Evolutionary conservation across 2,329 filamentous ascomycete species (phyloP), one percentile per base, ranked within the genome.

Genomic region (Dryadomyces sulphureus): DNA sequence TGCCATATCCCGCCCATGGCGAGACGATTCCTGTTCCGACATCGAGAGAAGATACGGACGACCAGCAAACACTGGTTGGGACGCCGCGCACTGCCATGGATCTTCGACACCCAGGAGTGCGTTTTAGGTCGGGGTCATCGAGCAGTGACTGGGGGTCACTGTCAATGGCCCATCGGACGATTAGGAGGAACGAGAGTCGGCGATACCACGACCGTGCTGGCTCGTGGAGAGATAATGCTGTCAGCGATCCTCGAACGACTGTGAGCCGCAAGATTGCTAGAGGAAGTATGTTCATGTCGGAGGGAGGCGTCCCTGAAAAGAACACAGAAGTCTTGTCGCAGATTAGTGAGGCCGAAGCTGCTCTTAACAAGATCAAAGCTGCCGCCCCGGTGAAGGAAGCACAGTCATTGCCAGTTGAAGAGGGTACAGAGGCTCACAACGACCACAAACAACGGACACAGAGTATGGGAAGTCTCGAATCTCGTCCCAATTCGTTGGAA

Each of bases 151-250:
- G 20, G 19, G 7, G 36, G 4, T 8, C 34, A 11, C 3, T 9
- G 14, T 22, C 11, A 16, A 8, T 21, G 2, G 17, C 34, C 9
- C 68, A 71, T 52, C 58, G 68, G 12, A 67, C 65, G 1, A 59
- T 69, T 32, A 63, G 58, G 49, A 60, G 58, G 45, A 57, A 62
- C 27, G 58, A 65, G 42, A 56, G 55, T 19, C 58, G 60, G 38
- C 62, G 65, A 16, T 69, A 71, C 43, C 63, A 59, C 41, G 66
- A 70, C 47, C 61, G 58, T 12, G 64, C 62, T 11, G 67, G 68
- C 5, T 59, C 69, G 4, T 72, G 64, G 63, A 60, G 69, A 49
- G 62, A 66, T 19, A 58, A 54, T 22, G 59, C 57, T 8, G 49
- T 63, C 9, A 60, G 62, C 45, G 66, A 68, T 47, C 63, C 66